Conservation (phyloP, 768 basidiomycete genomes). For the Kwoniella dendrophila region DNA sequence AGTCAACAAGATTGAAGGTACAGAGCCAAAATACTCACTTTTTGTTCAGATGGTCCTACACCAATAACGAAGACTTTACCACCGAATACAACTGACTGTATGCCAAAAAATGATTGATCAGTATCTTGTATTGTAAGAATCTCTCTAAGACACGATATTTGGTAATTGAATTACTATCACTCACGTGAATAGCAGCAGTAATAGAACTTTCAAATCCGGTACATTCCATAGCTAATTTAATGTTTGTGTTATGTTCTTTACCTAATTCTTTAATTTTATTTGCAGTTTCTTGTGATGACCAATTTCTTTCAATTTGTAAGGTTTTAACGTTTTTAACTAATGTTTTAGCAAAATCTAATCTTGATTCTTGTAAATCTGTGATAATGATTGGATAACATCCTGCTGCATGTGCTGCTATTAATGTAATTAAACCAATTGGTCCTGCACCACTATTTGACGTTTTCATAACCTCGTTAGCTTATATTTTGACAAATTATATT, state of each 20-base stretch:
- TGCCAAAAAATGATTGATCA: background rate
- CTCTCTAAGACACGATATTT: background rate
- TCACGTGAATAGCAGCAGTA: constrained; percentile 56
- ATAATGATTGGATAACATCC: constrained; percentile 58
- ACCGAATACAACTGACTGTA: constrained; percentile 55
- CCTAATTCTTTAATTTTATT: constrained; percentile 49
- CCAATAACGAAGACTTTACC: constrained; percentile 58
- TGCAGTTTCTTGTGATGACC: constrained; percentile 46
- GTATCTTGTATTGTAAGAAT: background rate
- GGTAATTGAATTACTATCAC: constrained; percentile 12
- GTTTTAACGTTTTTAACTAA: constrained; percentile 57
- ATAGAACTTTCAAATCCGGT: constrained; percentile 58
- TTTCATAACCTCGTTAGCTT: background rate
- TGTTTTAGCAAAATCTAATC: constrained; percentile 57
- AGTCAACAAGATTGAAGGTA: background rate
- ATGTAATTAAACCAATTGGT: constrained; percentile 58
- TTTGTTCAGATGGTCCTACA: constrained; percentile 56
- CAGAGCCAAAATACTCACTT: constrained; percentile 29
- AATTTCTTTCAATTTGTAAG: constrained; percentile 47
- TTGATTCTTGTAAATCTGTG: constrained; percentile 57
- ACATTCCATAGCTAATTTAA: constrained; percentile 57
- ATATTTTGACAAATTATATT: too few relatives aligned
- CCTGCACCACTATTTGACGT: constrained; percentile 55
- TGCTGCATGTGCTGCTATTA: constrained; percentile 56
- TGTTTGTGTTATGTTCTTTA: too few relatives aligned